Conservation (phyloP, 768 basidiomycete species). For the Russula foetens region DNA sequence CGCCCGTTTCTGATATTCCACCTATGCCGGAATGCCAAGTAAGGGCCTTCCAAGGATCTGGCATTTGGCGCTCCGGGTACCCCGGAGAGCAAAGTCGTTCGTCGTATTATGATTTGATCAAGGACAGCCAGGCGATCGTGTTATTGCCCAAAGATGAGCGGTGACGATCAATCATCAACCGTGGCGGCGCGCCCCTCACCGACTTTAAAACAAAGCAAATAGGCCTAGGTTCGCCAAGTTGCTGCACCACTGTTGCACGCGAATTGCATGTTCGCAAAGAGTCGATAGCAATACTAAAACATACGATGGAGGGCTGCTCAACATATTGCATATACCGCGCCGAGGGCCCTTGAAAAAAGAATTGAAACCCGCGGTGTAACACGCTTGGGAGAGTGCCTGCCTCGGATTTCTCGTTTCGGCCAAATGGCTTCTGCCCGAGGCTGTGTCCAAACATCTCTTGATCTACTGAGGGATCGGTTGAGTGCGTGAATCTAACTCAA, state of each 20-base stretch:
- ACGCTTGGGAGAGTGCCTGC: neutral
- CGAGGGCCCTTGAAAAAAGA: no score
- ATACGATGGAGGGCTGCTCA: no score
- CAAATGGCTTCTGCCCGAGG: no score
- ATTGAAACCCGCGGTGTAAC: neutral
- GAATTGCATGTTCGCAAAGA: neutral
- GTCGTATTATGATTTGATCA: neutral
- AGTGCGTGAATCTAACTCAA: no score
- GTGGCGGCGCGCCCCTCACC: neutral
- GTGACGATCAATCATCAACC: neutral
- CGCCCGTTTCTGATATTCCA: neutral
- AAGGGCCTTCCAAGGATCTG: neutral
- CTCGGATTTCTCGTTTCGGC: no score
- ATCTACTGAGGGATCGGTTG: no score
- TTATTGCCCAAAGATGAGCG: neutral
- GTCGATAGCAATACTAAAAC: no score
- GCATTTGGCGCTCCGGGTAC: neutral
- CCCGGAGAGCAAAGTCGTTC: neutral
- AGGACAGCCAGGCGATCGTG: neutral
- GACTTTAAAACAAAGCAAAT: neutral
- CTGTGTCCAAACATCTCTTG: no score
- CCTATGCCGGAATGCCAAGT: neutral
- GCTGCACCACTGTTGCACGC: neutral
- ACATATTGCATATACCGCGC: no score
- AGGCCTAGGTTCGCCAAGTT: neutral